Conservation (phyloP, 2,329 filamentous ascomycete genomes). For the Aspergillus ustus region DNA sequence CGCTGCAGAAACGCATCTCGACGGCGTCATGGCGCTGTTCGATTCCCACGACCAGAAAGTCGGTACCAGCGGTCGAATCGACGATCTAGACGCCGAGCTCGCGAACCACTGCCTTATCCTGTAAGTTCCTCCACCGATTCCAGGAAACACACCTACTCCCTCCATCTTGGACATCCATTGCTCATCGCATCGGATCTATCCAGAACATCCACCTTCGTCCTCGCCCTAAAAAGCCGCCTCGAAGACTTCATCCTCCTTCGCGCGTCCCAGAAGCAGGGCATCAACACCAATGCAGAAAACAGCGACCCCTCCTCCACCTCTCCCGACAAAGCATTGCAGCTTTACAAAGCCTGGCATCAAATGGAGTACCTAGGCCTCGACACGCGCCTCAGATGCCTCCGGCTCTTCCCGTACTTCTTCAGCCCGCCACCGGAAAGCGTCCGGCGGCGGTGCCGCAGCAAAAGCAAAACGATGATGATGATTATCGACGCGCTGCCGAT, state of each 20-base stretch:
- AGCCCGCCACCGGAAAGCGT: neutral
- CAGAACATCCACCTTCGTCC: constrained; percentile 1
- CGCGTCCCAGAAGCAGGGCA: neutral
- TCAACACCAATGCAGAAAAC: neutral
- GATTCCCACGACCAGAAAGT: neutral
- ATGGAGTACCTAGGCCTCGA: neutral
- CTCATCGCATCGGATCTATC: no score
- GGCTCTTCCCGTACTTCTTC: constrained; percentile 6
- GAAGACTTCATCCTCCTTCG: neutral
- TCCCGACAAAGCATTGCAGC: neutral
- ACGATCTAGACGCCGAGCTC: neutral
- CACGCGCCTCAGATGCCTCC: neutral
- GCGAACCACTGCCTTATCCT: neutral
- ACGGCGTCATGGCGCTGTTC: neutral
- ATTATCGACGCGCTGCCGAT: neutral
- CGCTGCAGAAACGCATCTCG: neutral
- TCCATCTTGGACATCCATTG: no score
- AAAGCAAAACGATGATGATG: neutral
- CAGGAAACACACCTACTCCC: no score
- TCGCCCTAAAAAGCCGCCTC: neutral
- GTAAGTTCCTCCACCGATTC: no score
- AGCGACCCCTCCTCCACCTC: neutral
- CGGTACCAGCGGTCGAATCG: neutral
- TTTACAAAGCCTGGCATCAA: neutral
- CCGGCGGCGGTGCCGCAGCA: neutral